Evolutionary conservation across 345 rosid genomes (phyloP).

Genomic region (Lagerstroemia speciosa): DNA sequence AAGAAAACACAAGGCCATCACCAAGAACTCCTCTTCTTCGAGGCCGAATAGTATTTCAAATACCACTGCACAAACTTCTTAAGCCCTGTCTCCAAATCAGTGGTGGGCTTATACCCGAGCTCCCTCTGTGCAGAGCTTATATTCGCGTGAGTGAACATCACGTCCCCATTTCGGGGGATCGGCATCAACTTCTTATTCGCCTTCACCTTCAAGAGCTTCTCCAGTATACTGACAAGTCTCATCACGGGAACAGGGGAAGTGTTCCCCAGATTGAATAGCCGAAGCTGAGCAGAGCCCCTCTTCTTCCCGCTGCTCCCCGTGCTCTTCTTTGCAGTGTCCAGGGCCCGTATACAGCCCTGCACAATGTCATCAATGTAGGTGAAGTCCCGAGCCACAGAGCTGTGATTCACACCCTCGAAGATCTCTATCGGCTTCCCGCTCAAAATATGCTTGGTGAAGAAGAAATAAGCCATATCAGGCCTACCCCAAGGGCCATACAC

Average conservation of each 20-base stretch:
- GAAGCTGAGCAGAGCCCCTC: constrained; percentile 42
- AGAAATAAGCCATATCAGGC: constrained; percentile 73
- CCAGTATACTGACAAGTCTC: constrained; percentile 45
- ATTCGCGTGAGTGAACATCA: constrained; percentile 50
- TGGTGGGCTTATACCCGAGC: constrained; percentile 47
- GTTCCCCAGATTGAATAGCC: constrained; percentile 57
- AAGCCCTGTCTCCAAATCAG: constrained; percentile 54
- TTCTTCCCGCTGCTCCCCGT: constrained; percentile 69
- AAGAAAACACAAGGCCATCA: constrained; percentile 2
- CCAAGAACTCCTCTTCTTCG: constrained; percentile 34
- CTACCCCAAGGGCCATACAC: constrained; percentile 74
- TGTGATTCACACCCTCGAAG: constrained; percentile 40
- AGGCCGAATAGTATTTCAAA: constrained; percentile 33
- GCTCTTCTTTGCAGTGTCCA: constrained; percentile 63
- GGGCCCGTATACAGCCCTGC: constrained; percentile 47
- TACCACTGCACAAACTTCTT: constrained; percentile 77
- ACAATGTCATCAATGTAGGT: constrained; percentile 21
- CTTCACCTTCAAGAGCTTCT: constrained; percentile 54
- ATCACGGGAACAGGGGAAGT: constrained; percentile 50
- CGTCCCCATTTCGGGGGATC: constrained; percentile 66
- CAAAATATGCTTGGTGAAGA: constrained; percentile 50
- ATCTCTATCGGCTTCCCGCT: constrained; percentile 39
- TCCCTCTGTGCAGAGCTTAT: constrained; percentile 49
- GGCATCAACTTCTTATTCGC: constrained; percentile 50
- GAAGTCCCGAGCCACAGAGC: constrained; percentile 59